Conservation (phyloP, 202 grass and related monocot species). For the Hordeum pubiflorum region DNA sequence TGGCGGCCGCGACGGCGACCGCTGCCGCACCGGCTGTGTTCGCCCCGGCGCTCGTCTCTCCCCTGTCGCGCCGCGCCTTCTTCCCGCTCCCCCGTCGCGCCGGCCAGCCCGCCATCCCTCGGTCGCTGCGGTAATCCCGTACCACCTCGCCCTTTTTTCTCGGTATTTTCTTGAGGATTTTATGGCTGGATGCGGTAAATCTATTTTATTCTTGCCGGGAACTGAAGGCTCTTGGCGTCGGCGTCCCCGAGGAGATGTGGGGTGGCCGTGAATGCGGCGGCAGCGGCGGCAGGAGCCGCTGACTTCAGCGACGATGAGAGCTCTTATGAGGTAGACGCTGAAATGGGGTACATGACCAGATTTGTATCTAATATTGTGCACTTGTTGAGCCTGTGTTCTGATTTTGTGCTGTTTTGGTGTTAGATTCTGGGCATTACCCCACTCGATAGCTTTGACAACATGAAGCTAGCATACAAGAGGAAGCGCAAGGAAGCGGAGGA, state of each 20-base stretch:
- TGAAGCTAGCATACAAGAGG: constrained; percentile 79
- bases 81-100: constrained; percentile 25
- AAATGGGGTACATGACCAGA: neutral
- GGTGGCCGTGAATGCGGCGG: constrained; percentile 26
- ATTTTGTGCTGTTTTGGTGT: constrained; percentile 8
- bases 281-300: constrained; percentile 25
- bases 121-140: constrained; percentile 27
- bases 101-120: constrained; percentile 3
- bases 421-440: constrained; percentile 80
- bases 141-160: neutral
- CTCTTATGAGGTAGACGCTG: constrained; percentile 37
- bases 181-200: neutral
- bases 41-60: constrained; percentile 7
- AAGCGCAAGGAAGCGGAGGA: constrained; percentile 81
- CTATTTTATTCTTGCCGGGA: constrained; percentile 14
- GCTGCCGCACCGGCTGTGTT: neutral
- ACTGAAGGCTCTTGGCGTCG: constrained; percentile 17
- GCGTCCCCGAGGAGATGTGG: constrained; percentile 9
- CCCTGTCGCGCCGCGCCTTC: constrained; percentile 15
- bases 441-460: constrained; percentile 71
- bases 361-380: neutral
- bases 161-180: neutral
- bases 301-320: constrained; percentile 46
- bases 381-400: neutral
- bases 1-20: constrained; percentile 18